Conservation (phyloP, 352 stramenopile species). For the Phytopythium boreale region DNA sequence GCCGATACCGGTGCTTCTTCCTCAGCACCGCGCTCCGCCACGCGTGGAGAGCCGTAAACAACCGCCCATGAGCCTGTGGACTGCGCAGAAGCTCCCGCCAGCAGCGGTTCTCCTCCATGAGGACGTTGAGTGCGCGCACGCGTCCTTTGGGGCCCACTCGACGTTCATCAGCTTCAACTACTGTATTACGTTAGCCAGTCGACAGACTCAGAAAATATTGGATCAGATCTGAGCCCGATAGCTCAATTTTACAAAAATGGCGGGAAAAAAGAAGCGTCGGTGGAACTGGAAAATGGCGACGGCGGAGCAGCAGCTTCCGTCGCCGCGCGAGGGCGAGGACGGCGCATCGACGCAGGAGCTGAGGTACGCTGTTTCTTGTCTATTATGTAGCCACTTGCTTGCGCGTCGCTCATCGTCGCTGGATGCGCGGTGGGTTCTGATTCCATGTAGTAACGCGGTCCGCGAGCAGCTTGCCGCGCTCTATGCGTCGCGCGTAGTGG, state of each 20-base stretch:
- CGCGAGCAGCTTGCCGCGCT: conserved; percentile 35
- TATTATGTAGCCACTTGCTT: too few species aligned
- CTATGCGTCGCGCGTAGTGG: conserved; percentile 36
- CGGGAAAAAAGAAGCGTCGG: not conserved
- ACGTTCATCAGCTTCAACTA: not conserved
- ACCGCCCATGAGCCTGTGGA: conserved; percentile 7
- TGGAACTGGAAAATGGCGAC: not conserved
- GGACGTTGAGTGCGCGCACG: not conserved
- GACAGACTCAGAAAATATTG: not conserved
- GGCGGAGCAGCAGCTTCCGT: not conserved
- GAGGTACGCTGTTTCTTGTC: too few species aligned
- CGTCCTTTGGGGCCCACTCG: not conserved
- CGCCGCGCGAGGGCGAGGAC: not conserved
- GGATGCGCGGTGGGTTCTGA: not conserved
- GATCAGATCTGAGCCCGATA: not conserved
- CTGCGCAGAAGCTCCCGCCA: conserved; percentile 41
- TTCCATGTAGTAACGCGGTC: conserved; percentile 8
- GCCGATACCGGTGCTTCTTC: conserved; percentile 36
- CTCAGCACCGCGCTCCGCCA: conserved; percentile 39
- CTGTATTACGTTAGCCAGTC: not conserved
- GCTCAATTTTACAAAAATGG: not conserved
- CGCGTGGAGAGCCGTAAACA: conserved; percentile 43
- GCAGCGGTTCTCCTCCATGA: conserved; percentile 3
- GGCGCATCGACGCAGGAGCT: not conserved
- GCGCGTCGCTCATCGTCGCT: not conserved